Base-by-base conservation (phyloP, 169 alveolate genomes). In the Ichthyophthirius multifiliis region DNA sequence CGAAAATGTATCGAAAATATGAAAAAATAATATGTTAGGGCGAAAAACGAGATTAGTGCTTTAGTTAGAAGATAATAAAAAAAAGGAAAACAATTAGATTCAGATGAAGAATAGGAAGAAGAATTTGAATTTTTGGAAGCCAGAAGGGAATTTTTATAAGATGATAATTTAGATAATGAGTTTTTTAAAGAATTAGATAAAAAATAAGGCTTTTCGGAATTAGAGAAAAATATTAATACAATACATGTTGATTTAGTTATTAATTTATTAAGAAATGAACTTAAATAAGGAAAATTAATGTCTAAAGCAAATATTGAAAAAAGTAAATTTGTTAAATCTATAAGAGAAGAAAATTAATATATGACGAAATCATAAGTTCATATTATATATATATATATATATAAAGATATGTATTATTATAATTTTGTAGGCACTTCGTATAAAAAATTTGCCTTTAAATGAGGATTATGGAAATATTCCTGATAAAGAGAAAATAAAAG, bases 251-350 rank as follows among this genome's bases (percentile, higher is more conserved):
- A 89, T 64, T 41, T 89, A 12, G 39, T 85, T 7, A 78, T 83
- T 15, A 75, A 80, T 27, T 75, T 89, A 12, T 89, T 76, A 46
- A 43, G 91, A 37, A 67, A 87, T 39, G 87, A 85, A 43, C 46
- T 89, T 23, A 89, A 85, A 43, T 31, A 63, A 0, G 91, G 91
- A n/a, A n/a, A n/a, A n/a, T n/a, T n/a, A n/a, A n/a, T n/a, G n/a
- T 55, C 31, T 75, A 82, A 55, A 55, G 71, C 31, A 1, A 39
- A 15, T 75, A 80, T 34, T 12, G 65, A 7, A 78, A 81, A 31
- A 79, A 79, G 62, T 65, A 81, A 32, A 46, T 79, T 41, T 39
- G 87, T n/a, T n/a, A 75, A 15, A 63, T 76, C 31, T 32, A 48
- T n/a, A n/a, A n/a, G n/a, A n/a, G n/a, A n/a, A n/a, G n/a, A n/a